phyloP scores from a whole-genome alignment of 2,329 filamentous ascomycete species.

The Exophiala sp. region DNA sequence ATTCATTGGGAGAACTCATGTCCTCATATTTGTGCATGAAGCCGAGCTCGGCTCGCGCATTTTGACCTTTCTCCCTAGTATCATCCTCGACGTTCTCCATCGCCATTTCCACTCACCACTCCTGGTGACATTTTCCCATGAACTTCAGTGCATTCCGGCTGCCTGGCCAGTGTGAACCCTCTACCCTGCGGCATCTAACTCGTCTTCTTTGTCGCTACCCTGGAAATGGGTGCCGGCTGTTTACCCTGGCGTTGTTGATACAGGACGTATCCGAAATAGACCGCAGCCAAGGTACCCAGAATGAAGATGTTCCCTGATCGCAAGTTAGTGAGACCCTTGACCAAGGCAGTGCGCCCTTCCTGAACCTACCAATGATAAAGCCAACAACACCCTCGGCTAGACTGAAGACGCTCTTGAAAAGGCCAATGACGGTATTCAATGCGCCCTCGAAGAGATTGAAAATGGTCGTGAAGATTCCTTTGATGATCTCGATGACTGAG shows the following conservation, averaged over 20 bases:
- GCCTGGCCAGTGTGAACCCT: too few relatives aligned
- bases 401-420: conserved; percentile 23
- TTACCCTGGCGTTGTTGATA: conserved; percentile 25
- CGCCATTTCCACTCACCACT: too few relatives aligned
- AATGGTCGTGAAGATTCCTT: conserved; percentile 16
- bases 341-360: not conserved
- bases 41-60: too few relatives aligned
- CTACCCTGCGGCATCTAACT: not conserved
- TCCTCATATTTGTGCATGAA: too few relatives aligned
- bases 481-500: conserved; percentile 23
- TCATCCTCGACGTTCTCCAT: too few relatives aligned
- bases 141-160: too few relatives aligned
- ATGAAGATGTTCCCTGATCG: conserved; percentile 22
- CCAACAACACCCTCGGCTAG: conserved; percentile 21
- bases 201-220: conserved; percentile 16
- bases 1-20: too few relatives aligned
- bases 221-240: conserved; percentile 21
- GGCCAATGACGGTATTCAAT: conserved; percentile 21
- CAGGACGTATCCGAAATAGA: conserved; percentile 22
- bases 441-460: conserved; percentile 15
- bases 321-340: conserved; percentile 7
- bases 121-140: too few relatives aligned
- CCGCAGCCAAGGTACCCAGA: conserved; percentile 15
- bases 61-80: too few relatives aligned
- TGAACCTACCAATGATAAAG: conserved; percentile 20